Percentiles rank a stretch among this genome's conserved stretches.
Conservation (phyloP, 2,329 filamentous ascomycete genomes). For the Botrytis porri region DNA sequence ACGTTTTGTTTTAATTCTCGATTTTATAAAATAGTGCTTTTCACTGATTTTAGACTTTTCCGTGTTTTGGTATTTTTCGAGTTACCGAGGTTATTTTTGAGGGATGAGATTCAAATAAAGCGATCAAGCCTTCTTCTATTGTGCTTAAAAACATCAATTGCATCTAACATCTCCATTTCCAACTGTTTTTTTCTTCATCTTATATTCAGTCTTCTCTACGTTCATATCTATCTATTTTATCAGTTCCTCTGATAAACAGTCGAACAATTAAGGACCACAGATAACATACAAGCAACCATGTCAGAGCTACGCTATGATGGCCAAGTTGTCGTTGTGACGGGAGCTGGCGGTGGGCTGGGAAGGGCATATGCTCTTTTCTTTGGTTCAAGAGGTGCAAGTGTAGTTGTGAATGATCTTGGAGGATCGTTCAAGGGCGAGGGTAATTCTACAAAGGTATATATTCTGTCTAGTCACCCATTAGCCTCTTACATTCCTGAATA, state of each 20-base stretch:
- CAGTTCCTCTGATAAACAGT: background rate
- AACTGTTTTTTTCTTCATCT: background rate
- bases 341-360: conserved; percentile 77
- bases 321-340: conserved; percentile 86
- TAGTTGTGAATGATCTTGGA: conserved; percentile 95
- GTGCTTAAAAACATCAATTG: background rate
- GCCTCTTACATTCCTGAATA: conserved; percentile 10
- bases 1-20: too few species aligned
- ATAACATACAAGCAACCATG: conserved; percentile 41
- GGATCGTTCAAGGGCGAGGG: conserved; percentile 93
- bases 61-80: too few species aligned
- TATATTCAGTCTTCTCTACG: background rate
- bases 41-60: too few species aligned
- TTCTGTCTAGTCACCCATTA: background rate
- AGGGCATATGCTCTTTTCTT: conserved; percentile 87
- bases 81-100: too few species aligned
- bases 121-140: conserved; percentile 1
- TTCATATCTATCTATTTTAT: background rate
- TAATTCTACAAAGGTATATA: conserved; percentile 70
- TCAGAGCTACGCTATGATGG: conserved; percentile 74
- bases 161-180: background rate
- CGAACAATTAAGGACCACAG: background rate
- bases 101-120: too few species aligned
- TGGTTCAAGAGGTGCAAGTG: conserved; percentile 81
- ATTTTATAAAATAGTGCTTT: too few species aligned